These are phyloP conservation scores for Gentiana macrophylla DNA, from an alignment of 257 asterid genomes.

Conservation along the genomic window DNA sequence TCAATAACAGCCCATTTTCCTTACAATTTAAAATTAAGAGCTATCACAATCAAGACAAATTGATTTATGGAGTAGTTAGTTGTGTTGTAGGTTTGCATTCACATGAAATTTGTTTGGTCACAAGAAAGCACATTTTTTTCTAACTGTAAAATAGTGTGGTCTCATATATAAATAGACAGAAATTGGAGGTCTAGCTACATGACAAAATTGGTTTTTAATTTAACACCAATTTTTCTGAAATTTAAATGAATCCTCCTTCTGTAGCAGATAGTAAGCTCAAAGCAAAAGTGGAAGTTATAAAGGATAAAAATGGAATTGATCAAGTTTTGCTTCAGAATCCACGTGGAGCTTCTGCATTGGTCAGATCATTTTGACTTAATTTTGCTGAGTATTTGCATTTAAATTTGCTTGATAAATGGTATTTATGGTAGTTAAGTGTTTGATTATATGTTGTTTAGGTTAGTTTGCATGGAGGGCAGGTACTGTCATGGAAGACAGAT, in stretches of 20 bases:
- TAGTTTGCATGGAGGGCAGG: slow-evolving; percentile 93
- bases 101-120: slow-evolving; percentile 47
- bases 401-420: neutral
- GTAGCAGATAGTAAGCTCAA: slow-evolving; percentile 30
- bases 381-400: neutral
- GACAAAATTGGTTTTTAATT: slow-evolving; percentile 2
- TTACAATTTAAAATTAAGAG: no score
- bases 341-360: slow-evolving; percentile 68
- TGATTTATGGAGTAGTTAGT: slow-evolving; percentile 12
- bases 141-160: neutral
- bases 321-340: slow-evolving; percentile 58
- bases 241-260: slow-evolving; percentile 53
- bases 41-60: no score
- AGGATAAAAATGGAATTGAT: slow-evolving; percentile 52
- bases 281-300: slow-evolving; percentile 35
- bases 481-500: slow-evolving; percentile 81
- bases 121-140: slow-evolving; percentile 30
- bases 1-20: no score
- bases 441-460: slow-evolving; percentile 29
- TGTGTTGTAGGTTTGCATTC: slow-evolving; percentile 42
- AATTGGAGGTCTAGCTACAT: slow-evolving; percentile 1
- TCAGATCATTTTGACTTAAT: slow-evolving; percentile 15
- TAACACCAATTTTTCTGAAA: slow-evolving; percentile 17
- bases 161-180: no score
- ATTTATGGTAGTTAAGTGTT: neutral